Percentiles rank a stretch among this genome's conserved stretches.
phyloP scores from a whole-genome alignment of 805 yeast species.

The Myxozyma lipomycoides region DNA sequence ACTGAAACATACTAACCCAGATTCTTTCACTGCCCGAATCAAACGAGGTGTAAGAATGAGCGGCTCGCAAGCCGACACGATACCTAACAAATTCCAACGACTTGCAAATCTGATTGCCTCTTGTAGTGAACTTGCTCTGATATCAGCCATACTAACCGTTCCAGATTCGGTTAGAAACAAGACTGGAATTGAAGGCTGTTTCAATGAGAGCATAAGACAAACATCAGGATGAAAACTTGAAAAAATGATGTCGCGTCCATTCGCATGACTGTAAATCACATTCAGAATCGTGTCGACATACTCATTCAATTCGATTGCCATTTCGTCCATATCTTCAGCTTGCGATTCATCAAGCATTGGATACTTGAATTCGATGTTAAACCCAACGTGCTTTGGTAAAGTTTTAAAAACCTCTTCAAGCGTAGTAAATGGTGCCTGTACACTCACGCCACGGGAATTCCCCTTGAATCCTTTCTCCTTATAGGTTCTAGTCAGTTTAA shows the following conservation, averaged over 20 bases:
- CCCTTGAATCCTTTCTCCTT: conserved; percentile 85
- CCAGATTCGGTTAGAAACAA: conserved; percentile 88
- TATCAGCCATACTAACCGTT: conserved; percentile 78
- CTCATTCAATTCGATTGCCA: conserved; percentile 74
- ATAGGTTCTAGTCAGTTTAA: conserved; percentile 85
- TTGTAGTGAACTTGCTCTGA: conserved; percentile 81
- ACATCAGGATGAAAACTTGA: conserved; percentile 95
- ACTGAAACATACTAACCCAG: conserved; percentile 89
- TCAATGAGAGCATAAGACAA: conserved; percentile 76
- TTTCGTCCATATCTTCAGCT: conserved; percentile 79
- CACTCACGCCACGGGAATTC: conserved; percentile 81
- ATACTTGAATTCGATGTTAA: conserved; percentile 87
- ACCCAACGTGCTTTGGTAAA: conserved; percentile 79
- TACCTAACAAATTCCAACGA: conserved; percentile 86
- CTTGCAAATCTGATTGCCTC: conserved; percentile 87
- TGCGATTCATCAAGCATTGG: conserved; percentile 95
- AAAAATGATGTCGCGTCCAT: conserved; percentile 80
- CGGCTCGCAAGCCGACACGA: conserved; percentile 84
- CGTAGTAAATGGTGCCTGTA: conserved; percentile 89
- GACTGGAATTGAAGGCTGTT: conserved; percentile 91
- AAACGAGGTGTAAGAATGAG: conserved; percentile 85
- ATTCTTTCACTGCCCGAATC: conserved; percentile 83
- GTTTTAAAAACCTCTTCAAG: conserved; percentile 77
- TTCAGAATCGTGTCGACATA: conserved; percentile 86
- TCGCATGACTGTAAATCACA: conserved; percentile 69